Conservation (phyloP, 495 filamentous ascomycete genomes). For the Penicillium longicatenatum region DNA sequence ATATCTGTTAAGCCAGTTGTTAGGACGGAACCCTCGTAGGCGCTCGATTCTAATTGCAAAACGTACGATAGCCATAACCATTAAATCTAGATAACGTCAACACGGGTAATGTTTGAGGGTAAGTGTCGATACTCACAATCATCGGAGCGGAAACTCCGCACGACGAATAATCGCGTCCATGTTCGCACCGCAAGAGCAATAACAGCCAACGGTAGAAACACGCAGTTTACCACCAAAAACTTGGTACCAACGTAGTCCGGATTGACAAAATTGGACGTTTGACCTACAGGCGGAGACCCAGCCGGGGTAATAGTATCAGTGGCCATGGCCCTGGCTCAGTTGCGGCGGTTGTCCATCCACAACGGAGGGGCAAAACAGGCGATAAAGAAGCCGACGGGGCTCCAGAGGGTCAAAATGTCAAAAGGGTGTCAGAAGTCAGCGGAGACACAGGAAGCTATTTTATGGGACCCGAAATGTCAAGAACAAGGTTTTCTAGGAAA, state of each 20-base stretch:
- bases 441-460: not conserved
- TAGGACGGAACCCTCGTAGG: not conserved
- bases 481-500: not conserved
- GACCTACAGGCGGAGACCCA: constrained; percentile 33
- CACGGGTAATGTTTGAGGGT: not conserved
- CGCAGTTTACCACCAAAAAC: constrained; percentile 30
- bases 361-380: not conserved
- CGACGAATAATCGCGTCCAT: constrained; percentile 39
- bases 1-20: constrained; percentile 10
- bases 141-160: constrained; percentile 40
- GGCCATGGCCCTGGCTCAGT: constrained; percentile 22
- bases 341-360: not conserved
- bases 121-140: constrained; percentile 33
- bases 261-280: constrained; percentile 38
- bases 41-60: not conserved
- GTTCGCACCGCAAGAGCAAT: constrained; percentile 33
- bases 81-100: constrained; percentile 28
- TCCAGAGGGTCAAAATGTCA: not conserved
- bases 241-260: constrained; percentile 21
- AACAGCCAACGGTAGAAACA: constrained; percentile 34
- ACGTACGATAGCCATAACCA: constrained; percentile 35
- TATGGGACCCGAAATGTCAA: constrained; percentile 6
- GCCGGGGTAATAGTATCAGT: constrained; percentile 27
- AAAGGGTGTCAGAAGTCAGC: not conserved
- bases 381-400: not conserved